Percentiles rank a stretch among this genome's conserved stretches.
Conservation (phyloP, 345 rosid species). For the Hibiscus mutabilis region DNA sequence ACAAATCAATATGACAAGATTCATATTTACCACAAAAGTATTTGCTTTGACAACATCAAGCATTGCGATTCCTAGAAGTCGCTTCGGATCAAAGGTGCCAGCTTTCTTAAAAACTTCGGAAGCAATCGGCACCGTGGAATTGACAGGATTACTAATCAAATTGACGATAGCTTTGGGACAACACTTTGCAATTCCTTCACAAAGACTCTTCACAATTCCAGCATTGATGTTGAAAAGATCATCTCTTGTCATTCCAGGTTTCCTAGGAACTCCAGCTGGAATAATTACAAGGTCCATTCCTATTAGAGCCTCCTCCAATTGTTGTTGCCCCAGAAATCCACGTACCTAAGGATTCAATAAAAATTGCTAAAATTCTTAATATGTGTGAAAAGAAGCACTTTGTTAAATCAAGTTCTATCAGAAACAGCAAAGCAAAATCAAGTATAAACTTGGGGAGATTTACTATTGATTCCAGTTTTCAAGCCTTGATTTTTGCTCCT, state of each 20-base stretch:
- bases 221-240: constrained; percentile 97
- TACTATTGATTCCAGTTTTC: constrained; percentile 5
- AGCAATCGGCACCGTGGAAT: constrained; percentile 84
- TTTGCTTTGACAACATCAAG: constrained; percentile 97
- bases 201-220: constrained; percentile 81
- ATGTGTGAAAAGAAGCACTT: not conserved
- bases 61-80: constrained; percentile 86
- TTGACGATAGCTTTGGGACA: constrained; percentile 89
- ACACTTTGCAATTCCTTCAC: constrained; percentile 76
- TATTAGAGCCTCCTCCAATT: constrained; percentile 72
- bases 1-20: not conserved
- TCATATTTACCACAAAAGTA: constrained; percentile 69
- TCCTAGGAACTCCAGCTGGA: constrained; percentile 97
- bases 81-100: constrained; percentile 75
- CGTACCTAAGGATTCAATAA: constrained; percentile 32
- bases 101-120: constrained; percentile 90
- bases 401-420: not conserved
- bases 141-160: constrained; percentile 89
- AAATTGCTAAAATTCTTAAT: not conserved
- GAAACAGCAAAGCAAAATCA: not conserved
- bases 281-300: constrained; percentile 92
- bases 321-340: constrained; percentile 87
- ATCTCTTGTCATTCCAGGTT: constrained; percentile 99
- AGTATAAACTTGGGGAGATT: too few species aligned
- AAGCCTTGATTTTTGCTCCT: not conserved